Evolutionary conservation across 2,329 filamentous ascomycete species (phyloP), one percentile per base, ranked within the genome.

Genomic region (Trichoderma brevicompactum): DNA sequence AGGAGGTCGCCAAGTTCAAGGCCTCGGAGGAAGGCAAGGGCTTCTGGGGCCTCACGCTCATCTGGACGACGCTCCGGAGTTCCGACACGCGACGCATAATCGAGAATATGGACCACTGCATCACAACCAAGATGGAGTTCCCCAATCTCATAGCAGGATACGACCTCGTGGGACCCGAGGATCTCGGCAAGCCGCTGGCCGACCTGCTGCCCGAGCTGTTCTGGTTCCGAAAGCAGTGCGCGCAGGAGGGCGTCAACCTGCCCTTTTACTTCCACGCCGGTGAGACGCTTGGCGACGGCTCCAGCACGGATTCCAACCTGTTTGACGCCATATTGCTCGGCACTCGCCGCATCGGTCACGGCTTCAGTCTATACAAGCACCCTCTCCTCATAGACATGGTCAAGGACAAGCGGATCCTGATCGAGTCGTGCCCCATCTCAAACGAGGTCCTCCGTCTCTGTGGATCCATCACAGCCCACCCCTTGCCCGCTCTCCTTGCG

Each of bases 241-340:
- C 87, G 0, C 84, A 91, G 73, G 89, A 92, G 72, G 87, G 85
- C 2, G 85, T 97, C 43, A 87, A 92, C 56, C 88, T 99, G 9
- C 94, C 94, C 0, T 97, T 97, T 81, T 96, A 96, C 81, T 96
- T 98, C 80, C 94, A 97, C 75, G 94, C 94, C 0, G 94, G 94
- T 69, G 94, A 97, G 78, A 92, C 88, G 40, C 86, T 96, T 0
- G 92, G 92, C 28, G 79, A 82, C 67, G 93, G 92, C 34, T 89
- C 88, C 70, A 83, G 82, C 19, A 89, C 90, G 0, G 94, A 97
- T 72, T 72, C 79, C 67, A 97, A 97, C 76, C 84, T 98, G 3
- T 97, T 93, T 75, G 94, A 97, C 75, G 93, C 93, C 0, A 84
- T 98, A 13, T 80, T 97, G 8, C 85, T 98, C 6, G 94, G 93